phyloP scores from a whole-genome alignment of 345 rosid genomes.

The Trapa bicornis region DNA sequence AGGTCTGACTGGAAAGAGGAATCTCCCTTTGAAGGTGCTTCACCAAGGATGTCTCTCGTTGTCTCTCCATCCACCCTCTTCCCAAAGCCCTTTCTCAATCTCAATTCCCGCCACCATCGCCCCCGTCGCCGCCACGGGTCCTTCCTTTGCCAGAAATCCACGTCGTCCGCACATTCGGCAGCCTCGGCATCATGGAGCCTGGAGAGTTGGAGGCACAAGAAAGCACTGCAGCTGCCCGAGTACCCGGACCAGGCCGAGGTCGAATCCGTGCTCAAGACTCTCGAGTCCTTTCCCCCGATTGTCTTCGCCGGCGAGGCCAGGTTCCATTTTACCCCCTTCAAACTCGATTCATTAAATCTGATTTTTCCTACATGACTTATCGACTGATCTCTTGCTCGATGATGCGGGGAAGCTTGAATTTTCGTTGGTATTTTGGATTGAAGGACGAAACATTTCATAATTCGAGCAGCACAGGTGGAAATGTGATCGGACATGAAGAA shows the following conservation, averaged over 20 bases:
- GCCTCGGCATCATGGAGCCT: conserved; percentile 26
- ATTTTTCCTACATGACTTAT: background rate
- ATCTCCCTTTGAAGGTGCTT: too few relatives aligned
- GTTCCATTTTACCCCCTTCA: background rate
- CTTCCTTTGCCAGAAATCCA: conserved; percentile 2
- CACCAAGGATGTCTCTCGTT: background rate
- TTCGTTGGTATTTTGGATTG: background rate
- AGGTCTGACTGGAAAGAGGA: too few relatives aligned
- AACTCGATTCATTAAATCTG: background rate
- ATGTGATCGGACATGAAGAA: background rate
- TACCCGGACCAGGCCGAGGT: conserved; percentile 40
- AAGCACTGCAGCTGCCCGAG: conserved; percentile 51
- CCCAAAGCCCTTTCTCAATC: background rate
- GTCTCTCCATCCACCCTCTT: background rate
- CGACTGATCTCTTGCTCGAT: background rate
- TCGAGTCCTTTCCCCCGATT: conserved; percentile 46
- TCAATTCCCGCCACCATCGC: background rate
- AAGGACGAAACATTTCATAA: background rate
- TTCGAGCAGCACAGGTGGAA: background rate
- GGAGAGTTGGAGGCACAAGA: conserved; percentile 47
- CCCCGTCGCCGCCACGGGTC: background rate
- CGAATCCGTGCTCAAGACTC: conserved; percentile 30
- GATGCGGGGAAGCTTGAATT: background rate
- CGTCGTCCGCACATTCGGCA: conserved; percentile 16
- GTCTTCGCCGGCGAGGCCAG: conserved; percentile 60